phyloP scores from a whole-genome alignment of 306 rosid species.

The Quercus rubra region DNA sequence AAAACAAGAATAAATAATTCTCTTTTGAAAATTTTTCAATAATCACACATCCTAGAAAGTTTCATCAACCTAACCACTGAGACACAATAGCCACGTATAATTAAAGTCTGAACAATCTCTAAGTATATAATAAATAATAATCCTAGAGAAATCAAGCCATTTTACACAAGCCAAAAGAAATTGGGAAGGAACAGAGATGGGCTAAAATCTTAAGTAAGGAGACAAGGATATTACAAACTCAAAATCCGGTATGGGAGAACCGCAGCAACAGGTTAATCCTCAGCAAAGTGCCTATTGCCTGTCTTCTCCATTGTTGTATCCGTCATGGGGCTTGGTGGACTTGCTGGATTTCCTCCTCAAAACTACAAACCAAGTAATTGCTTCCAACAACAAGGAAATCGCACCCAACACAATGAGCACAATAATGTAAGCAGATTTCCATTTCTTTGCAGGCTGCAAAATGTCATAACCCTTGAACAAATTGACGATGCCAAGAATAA shows the following conservation, averaged over 20 bases:
- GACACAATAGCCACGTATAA: not conserved
- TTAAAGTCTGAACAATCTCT: not conserved
- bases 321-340: constrained; percentile 52
- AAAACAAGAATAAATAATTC: not conserved
- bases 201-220: not conserved
- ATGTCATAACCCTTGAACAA: constrained; percentile 66
- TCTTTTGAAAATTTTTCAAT: not conserved
- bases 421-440: constrained; percentile 52
- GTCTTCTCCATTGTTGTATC: constrained; percentile 41
- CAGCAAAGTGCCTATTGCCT: constrained; percentile 19
- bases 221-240: constrained; percentile 22
- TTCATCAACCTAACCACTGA: not conserved
- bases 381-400: constrained; percentile 57
- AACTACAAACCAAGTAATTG: constrained; percentile 69
- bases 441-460: constrained; percentile 46
- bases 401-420: constrained; percentile 44
- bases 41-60: constrained; percentile 4
- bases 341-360: constrained; percentile 47
- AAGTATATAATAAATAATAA: constrained; percentile 11
- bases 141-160: constrained; percentile 25
- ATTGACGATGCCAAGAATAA: constrained; percentile 60
- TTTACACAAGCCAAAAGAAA: constrained; percentile 9
- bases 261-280: not conserved
- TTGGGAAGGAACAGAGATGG: not conserved
- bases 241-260: not conserved